Evolutionary conservation across 164 flowering plant species (phyloP).

Genomic region (Nelumbo lutea): DNA sequence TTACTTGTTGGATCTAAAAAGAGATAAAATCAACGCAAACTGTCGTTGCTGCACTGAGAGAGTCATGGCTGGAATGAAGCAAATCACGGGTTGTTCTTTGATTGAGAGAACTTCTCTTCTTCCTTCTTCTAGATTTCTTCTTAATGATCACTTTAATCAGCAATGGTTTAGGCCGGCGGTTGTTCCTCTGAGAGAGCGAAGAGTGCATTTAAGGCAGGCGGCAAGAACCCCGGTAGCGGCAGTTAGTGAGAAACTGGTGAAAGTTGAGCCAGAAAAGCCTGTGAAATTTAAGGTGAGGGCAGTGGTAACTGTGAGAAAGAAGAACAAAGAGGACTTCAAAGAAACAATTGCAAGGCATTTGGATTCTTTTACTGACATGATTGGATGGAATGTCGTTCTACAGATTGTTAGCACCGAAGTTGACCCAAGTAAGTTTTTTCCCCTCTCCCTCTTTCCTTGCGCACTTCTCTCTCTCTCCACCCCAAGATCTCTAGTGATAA

Average conservation of each 20-base stretch:
- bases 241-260: constrained; percentile 60
- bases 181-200: constrained; percentile 15
- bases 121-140: constrained; percentile 27
- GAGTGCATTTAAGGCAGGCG: constrained; percentile 17
- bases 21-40: not conserved
- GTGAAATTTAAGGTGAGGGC: constrained; percentile 76
- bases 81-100: constrained; percentile 46
- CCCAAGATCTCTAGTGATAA: not conserved
- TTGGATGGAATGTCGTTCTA: constrained; percentile 75
- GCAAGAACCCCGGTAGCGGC: constrained; percentile 42
- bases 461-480: too few species aligned
- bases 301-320: constrained; percentile 73
- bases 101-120: constrained; percentile 38
- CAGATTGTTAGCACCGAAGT: constrained; percentile 69
- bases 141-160: constrained; percentile 6
- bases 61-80: constrained; percentile 53
- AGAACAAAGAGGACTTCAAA: constrained; percentile 74
- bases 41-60: not conserved
- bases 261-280: constrained; percentile 37
- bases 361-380: constrained; percentile 69
- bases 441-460: too few species aligned
- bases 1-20: not conserved
- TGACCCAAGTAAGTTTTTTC: constrained; percentile 65
- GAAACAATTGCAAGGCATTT: constrained; percentile 57
- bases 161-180: constrained; percentile 19